A percentile compares a stretch with the other conserved stretches of the same genome.
phyloP scores from a whole-genome alignment of 1,139 yeast genomes.

The Magnusiomyces fungicola region DNA sequence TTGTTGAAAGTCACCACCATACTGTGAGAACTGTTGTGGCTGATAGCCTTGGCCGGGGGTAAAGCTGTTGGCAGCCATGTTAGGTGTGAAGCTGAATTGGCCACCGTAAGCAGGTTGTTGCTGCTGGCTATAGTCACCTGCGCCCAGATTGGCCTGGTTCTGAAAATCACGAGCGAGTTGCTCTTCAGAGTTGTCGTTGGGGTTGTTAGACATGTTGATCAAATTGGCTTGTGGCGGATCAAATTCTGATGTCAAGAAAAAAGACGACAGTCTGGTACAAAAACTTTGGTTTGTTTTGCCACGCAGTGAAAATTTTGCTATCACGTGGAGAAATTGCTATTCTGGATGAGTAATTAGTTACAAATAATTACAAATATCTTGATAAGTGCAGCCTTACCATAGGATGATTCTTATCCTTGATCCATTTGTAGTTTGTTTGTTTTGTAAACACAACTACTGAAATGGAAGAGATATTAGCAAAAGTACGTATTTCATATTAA shows the following conservation, averaged over 20 bases:
- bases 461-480: slow-evolving; percentile 17
- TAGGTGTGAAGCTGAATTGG: slow-evolving; percentile 10
- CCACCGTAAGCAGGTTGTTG: slow-evolving; percentile 3
- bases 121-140: slow-evolving; percentile 5
- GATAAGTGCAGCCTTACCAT: no score
- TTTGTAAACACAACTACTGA: no score
- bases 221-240: no score
- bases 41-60: slow-evolving; percentile 12
- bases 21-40: slow-evolving; percentile 6
- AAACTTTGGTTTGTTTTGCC: no score
- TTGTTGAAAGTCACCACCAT: not conserved
- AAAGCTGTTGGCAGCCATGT: slow-evolving; percentile 7
- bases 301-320: slow-evolving; percentile 2
- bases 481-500: slow-evolving; percentile 8
- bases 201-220: slow-evolving; percentile 9
- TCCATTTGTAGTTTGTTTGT: no score
- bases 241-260: no score
- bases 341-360: no score
- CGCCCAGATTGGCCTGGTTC: slow-evolving; percentile 9
- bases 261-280: no score
- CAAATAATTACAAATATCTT: no score
- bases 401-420: no score
- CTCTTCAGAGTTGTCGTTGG: slow-evolving; percentile 5
- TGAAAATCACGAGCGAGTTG: slow-evolving; percentile 9
- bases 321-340: not conserved